A percentile compares a stretch with the other conserved stretches of the same genome.
Evolutionary conservation across 2,329 filamentous ascomycete species (phyloP).

Genomic region (Diaporthe sp.): DNA sequence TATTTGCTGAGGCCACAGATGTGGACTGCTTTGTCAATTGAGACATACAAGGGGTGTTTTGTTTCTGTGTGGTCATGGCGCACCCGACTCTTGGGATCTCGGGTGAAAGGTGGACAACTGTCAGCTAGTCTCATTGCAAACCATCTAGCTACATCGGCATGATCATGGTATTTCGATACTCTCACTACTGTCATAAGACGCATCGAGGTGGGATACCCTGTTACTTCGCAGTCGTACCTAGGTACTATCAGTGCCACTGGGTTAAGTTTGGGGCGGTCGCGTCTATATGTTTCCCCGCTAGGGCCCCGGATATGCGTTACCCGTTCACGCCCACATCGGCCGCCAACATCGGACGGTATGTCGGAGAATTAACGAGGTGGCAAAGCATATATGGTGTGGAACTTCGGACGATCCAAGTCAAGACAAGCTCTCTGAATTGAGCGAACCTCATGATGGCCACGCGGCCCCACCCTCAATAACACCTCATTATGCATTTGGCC

Average conservation of each 20-base stretch:
- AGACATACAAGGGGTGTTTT: not conserved
- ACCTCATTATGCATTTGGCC: not conserved
- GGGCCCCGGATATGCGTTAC: constrained; percentile 14
- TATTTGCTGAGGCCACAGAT: not conserved
- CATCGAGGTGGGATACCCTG: not conserved
- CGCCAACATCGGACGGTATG: constrained; percentile 9
- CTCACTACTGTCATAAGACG: not conserved
- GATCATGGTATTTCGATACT: too few relatives aligned
- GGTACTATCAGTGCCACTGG: not conserved
- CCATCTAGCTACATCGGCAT: not conserved
- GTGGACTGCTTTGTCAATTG: not conserved
- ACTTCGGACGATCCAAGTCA: constrained; percentile 10
- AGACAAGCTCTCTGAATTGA: not conserved
- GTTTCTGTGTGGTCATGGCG: not conserved
- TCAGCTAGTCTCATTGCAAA: not conserved
- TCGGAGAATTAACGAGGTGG: constrained; percentile 10
- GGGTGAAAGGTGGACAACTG: not conserved
- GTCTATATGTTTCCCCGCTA: not conserved
- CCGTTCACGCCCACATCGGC: constrained; percentile 3
- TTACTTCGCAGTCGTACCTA: not conserved
- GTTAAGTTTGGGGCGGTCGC: not conserved
- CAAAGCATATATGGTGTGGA: not conserved
- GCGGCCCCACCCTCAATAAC: not conserved
- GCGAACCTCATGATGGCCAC: not conserved
- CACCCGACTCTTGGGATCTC: not conserved